Conservation (phyloP, 139 green algal genomes). For the Coelastrella sp. region DNA sequence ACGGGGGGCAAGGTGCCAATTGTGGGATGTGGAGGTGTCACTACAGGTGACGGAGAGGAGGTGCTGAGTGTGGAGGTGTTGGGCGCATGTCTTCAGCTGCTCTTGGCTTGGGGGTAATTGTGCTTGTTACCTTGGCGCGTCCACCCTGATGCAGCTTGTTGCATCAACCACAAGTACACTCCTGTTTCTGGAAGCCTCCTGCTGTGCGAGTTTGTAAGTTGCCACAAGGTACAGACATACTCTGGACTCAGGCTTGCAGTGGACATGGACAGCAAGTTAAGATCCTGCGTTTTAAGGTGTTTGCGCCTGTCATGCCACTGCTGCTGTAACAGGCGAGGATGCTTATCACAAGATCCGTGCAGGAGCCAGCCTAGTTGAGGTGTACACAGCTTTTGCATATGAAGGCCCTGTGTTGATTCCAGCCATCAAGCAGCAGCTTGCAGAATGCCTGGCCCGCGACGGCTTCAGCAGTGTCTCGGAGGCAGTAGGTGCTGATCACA, state of each 20-base stretch:
- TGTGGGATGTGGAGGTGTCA: slow-evolving; percentile 92
- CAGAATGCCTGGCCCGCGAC: slow-evolving; percentile 76
- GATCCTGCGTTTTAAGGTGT: too few species aligned
- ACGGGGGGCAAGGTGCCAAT: slow-evolving; percentile 91
- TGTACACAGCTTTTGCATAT: slow-evolving; percentile 96
- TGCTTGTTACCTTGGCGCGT: too few species aligned
- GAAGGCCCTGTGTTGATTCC: slow-evolving; percentile 90
- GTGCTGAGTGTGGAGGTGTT: neutral
- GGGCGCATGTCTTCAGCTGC: too few species aligned
- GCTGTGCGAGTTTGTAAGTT: too few species aligned
- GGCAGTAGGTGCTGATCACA: slow-evolving; percentile 88
- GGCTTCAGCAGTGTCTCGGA: slow-evolving; percentile 83
- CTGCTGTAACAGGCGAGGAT: slow-evolving; percentile 73
- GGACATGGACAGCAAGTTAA: too few species aligned
- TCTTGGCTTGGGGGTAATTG: too few species aligned
- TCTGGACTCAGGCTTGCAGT: too few species aligned
- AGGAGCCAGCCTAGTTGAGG: slow-evolving; percentile 93
- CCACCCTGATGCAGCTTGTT: too few species aligned
- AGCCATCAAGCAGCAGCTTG: slow-evolving; percentile 88
- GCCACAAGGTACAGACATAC: too few species aligned
- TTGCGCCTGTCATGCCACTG: neutral
- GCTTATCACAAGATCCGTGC: slow-evolving; percentile 96
- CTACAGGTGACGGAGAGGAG: neutral
- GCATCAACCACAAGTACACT: too few species aligned
- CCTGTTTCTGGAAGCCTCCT: too few species aligned